Evolutionary conservation across 164 flowering plant genomes (phyloP).

Genomic region (Stephania yunnanensis): DNA sequence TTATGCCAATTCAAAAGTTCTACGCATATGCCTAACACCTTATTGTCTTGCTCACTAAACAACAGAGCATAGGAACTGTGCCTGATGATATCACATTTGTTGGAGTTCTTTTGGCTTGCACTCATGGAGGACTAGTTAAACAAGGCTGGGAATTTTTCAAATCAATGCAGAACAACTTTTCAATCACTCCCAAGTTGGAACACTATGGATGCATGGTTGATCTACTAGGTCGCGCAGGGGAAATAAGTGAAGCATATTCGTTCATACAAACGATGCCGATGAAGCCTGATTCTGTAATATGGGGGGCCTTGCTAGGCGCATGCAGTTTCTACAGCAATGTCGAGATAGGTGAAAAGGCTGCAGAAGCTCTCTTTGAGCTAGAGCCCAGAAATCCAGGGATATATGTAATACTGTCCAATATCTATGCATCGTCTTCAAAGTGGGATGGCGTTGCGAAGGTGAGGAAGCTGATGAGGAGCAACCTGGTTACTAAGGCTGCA

Average conservation of each 20-base stretch:
- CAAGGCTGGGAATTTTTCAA: slow-evolving; percentile 47
- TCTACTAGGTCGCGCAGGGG: slow-evolving; percentile 77
- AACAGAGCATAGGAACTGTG: slow-evolving; percentile 23
- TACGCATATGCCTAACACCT: background rate
- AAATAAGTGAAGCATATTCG: slow-evolving; percentile 49
- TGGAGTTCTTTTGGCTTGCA: slow-evolving; percentile 70
- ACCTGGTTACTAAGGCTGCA: slow-evolving; percentile 52
- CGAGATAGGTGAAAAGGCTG: slow-evolving; percentile 67
- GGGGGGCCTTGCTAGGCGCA: slow-evolving; percentile 82
- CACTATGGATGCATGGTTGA: slow-evolving; percentile 89
- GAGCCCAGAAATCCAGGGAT: slow-evolving; percentile 91
- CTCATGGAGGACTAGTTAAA: slow-evolving; percentile 63
- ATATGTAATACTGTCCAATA: slow-evolving; percentile 73
- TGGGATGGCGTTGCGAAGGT: slow-evolving; percentile 74
- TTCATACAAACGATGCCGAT: slow-evolving; percentile 65
- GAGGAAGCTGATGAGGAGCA: slow-evolving; percentile 63
- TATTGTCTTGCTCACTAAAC: background rate
- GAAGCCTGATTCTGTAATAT: slow-evolving; percentile 69
- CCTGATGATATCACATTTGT: slow-evolving; percentile 86
- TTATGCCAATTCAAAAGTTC: background rate
- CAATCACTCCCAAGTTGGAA: slow-evolving; percentile 56
- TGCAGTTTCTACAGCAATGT: slow-evolving; percentile 69
- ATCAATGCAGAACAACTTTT: slow-evolving; percentile 40
- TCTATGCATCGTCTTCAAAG: slow-evolving; percentile 55
- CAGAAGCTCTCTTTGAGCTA: slow-evolving; percentile 51